Base-by-base conservation (phyloP, 1,139 yeast species). In the Saccharomyces hybrid region DNA sequence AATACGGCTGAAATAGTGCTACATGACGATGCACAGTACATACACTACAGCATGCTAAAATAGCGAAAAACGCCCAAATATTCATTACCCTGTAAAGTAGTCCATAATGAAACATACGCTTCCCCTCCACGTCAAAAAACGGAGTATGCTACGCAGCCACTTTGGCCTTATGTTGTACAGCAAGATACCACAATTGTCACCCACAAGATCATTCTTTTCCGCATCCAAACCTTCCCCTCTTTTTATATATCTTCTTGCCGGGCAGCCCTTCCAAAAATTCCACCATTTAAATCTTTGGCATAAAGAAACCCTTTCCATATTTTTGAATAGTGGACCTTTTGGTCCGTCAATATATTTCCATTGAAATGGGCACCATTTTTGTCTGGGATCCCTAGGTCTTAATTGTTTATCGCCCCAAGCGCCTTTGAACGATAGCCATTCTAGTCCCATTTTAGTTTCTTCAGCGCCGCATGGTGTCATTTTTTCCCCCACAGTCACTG, bases 261-360 rank as follows among this genome's bases (percentile, higher is more conserved):
- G 86, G 70, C 99, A 93, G 0, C 89, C 86, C 57, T 79, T 79
- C 75, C 82, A 75, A 49, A 77, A 62, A 68, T 85, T 84, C 87
- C 89, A 86, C 96, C 96, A 88, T 69, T 89, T 90, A 56, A 82
- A 77, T 49, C 95, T 73, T 68, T 90, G 95, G 68, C 99, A 93
- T 1, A 95, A 83, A 16, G 81, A 78, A 1, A 74, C 68, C 54
- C 98, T 76, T 49, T 78, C 69, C 53, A 93, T 75, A 64, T 89
- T 86, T 70, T 93, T 93, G 58, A 78, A 76, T 54, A 91, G 70
- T 0, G 99, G 99, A 0, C 99, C 99, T 0, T 79, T 73, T 2
- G 99, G 99, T 0, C 98, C 99, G 65, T 86, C 90, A 52, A 93
- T 90, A 67, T 86, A 88, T 61, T 82, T 81, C 85, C 91, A 86